Conservation (phyloP, 305 asterid genomes). For the Solanum chacoense region DNA sequence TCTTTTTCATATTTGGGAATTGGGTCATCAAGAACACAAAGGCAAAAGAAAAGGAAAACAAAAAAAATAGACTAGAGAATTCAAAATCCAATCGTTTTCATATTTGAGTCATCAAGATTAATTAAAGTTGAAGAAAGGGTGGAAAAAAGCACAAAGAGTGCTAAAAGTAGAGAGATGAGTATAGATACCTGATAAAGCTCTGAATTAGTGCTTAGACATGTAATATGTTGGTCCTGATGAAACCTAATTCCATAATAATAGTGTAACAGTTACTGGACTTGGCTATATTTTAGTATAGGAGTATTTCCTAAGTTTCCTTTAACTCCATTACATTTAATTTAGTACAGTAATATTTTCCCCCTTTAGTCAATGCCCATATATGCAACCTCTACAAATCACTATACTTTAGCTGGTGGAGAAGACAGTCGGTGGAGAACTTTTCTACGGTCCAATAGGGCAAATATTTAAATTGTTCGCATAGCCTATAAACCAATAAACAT, state of each 20-base stretch:
- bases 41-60: neutral
- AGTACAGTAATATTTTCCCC: neutral
- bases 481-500: neutral
- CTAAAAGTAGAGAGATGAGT: neutral
- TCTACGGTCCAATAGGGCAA: neutral
- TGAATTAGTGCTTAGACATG: neutral
- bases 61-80: neutral
- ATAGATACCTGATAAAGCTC: neutral
- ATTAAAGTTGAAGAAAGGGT: neutral
- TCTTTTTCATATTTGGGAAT: neutral
- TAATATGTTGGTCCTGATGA: neutral
- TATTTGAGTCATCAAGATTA: slow-evolving; percentile 24
- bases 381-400: neutral
- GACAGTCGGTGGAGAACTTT: neutral
- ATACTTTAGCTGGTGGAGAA: neutral
- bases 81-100: slow-evolving; percentile 9
- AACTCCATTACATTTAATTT: neutral
- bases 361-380: neutral
- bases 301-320: neutral
- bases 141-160: neutral
- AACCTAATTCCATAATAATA: neutral
- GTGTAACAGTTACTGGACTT: neutral
- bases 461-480: neutral
- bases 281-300: neutral
- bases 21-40: neutral